These are phyloP conservation scores for Lactifluus piperatus DNA, from an alignment of 768 basidiomycete species.

Conservation along the genomic window DNA sequence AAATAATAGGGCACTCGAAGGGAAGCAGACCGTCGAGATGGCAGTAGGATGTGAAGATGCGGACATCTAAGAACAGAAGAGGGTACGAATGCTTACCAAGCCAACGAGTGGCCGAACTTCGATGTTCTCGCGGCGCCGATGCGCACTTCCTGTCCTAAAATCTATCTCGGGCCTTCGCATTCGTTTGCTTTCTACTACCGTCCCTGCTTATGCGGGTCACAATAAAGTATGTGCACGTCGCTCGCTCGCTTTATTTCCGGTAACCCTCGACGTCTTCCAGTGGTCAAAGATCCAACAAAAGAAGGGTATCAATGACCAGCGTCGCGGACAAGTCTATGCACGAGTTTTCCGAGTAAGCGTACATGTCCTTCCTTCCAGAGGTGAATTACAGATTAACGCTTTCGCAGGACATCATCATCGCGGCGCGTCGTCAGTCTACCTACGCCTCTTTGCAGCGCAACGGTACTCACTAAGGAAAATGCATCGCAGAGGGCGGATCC, in stretches of 20 bases:
- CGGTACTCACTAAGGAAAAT: background rate
- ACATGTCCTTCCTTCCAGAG: background rate
- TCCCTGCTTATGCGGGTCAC: conserved; percentile 11
- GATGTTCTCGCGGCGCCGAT: background rate
- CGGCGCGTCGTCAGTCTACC: conserved; percentile 18
- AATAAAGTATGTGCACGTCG: conserved; percentile 13
- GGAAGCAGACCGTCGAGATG: too few species aligned
- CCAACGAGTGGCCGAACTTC: too few species aligned
- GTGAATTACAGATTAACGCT: background rate
- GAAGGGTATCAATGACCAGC: conserved; percentile 15
- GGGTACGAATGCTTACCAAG: too few species aligned
- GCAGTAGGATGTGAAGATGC: too few species aligned
- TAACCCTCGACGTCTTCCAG: background rate
- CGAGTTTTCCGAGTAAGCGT: conserved; percentile 14
- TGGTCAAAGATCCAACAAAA: conserved; percentile 22
- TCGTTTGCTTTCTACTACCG: conserved; percentile 2
- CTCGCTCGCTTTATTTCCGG: background rate
- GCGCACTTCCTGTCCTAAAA: background rate
- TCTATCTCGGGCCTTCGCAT: too few species aligned
- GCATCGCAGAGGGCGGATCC: conserved; percentile 15
- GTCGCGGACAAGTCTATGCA: conserved; percentile 13
- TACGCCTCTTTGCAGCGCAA: background rate
- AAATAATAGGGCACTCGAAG: too few species aligned
- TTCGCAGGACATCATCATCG: conserved; percentile 18
- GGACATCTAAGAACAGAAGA: too few species aligned